Conservation (phyloP, 1,284 basidiomycete genomes). For the Mrakiaceae sp. region DNA sequence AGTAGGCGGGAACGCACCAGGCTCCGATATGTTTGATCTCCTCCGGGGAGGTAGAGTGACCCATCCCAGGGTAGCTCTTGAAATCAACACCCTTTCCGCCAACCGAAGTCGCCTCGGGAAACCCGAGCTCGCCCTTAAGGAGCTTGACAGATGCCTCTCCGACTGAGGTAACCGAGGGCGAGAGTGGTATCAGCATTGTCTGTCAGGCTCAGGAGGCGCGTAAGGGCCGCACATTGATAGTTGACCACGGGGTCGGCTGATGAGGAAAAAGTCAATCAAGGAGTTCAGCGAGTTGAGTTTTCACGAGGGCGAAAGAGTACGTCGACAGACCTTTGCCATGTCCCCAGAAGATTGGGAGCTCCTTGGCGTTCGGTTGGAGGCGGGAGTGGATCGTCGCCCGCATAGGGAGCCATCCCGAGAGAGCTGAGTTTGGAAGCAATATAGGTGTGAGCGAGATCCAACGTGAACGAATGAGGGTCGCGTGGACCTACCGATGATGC, state of each 20-base stretch:
- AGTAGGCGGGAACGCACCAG: conserved; percentile 2
- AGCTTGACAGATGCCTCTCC: conserved; percentile 7
- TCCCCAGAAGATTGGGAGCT: conserved; percentile 75
- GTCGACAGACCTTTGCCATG: conserved; percentile 44
- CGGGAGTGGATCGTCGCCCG: conserved; percentile 18
- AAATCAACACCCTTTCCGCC: conserved; percentile 4
- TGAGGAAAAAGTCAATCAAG: too few relatives aligned
- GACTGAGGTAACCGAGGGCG: background rate
- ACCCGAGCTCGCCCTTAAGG: background rate
- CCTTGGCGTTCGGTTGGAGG: conserved; percentile 29
- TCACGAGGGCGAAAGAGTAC: too few relatives aligned
- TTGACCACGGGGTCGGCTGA: conserved; percentile 4
- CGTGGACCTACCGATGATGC: conserved; percentile 1
- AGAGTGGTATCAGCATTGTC: background rate
- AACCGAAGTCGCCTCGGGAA: background rate
- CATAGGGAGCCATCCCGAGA: conserved; percentile 14
- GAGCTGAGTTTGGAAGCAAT: background rate
- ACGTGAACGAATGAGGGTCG: background rate
- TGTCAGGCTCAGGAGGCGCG: background rate
- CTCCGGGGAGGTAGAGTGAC: conserved; percentile 6
- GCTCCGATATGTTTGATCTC: conserved; percentile 7
- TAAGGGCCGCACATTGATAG: conserved; percentile 6
- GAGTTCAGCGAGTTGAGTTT: too few relatives aligned
- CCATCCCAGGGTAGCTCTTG: conserved; percentile 8
- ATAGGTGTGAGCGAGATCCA: conserved; percentile 36